A percentile compares a stretch with the other conserved stretches of the same genome.
phyloP scores from a whole-genome alignment of 2,329 filamentous ascomycete species.

The Zymoseptoria passerinii region DNA sequence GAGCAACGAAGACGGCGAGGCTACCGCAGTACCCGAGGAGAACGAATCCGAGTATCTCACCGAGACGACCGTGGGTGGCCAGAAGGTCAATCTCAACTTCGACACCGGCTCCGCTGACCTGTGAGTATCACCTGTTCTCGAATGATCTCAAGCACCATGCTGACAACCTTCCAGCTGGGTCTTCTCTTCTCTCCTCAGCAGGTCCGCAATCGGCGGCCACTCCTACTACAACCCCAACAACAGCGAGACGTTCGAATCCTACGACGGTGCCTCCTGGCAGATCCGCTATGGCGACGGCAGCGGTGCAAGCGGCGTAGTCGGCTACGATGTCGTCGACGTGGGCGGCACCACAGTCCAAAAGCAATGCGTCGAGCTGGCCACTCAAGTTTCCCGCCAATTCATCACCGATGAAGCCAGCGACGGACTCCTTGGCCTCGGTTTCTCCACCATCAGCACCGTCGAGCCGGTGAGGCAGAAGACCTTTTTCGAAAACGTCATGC shows the following conservation, averaged over 20 bases:
- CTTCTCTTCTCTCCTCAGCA: conserved; percentile 54
- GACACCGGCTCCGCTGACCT: conserved; percentile 70
- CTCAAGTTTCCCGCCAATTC: conserved; percentile 50
- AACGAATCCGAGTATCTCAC: conserved; percentile 64
- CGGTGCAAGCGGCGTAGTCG: conserved; percentile 55
- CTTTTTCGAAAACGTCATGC: conserved; percentile 63
- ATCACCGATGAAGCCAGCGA: conserved; percentile 52
- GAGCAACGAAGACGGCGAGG: conserved; percentile 32
- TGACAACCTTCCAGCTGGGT: conserved; percentile 48
- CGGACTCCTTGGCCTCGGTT: conserved; percentile 63
- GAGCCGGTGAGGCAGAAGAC: conserved; percentile 55
- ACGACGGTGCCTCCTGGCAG: conserved; percentile 48
- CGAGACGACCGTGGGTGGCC: conserved; percentile 60
- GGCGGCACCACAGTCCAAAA: conserved; percentile 53
- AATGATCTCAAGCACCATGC: neutral
- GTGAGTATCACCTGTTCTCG: conserved; percentile 33
- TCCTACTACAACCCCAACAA: conserved; percentile 46
- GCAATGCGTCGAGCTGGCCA: conserved; percentile 63
- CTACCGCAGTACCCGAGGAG: conserved; percentile 55
- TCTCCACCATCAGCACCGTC: conserved; percentile 57
- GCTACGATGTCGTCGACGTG: conserved; percentile 58
- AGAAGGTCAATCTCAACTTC: conserved; percentile 61
- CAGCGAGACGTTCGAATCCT: conserved; percentile 43
- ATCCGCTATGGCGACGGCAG: conserved; percentile 64
- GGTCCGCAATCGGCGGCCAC: conserved; percentile 42